Evolutionary conservation across 805 yeast genomes (phyloP).

Genomic region (Ogataea minuta): DNA sequence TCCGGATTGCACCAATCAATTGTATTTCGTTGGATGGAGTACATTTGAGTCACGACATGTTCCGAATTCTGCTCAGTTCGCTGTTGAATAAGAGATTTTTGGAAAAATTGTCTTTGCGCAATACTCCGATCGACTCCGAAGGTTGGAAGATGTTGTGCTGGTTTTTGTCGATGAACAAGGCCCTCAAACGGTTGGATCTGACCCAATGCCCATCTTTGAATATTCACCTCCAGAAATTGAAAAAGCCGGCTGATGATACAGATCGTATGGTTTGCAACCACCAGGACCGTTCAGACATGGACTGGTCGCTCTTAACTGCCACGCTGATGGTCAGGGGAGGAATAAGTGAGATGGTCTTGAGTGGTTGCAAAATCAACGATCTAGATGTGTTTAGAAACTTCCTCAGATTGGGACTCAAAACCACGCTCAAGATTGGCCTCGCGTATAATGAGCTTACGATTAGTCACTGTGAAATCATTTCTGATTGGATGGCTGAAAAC

Average conservation of each 20-base stretch:
- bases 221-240: slow-evolving; percentile 42
- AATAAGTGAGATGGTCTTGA: slow-evolving; percentile 72
- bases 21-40: slow-evolving; percentile 80
- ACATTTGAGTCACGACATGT: slow-evolving; percentile 69
- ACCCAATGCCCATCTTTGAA: slow-evolving; percentile 62
- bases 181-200: slow-evolving; percentile 59
- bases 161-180: slow-evolving; percentile 63
- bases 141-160: slow-evolving; percentile 83
- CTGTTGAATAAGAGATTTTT: slow-evolving; percentile 62
- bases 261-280: slow-evolving; percentile 47
- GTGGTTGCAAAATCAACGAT: slow-evolving; percentile 69
- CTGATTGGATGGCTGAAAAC: slow-evolving; percentile 54
- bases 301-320: slow-evolving; percentile 76
- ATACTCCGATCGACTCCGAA: slow-evolving; percentile 65
- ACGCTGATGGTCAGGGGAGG: slow-evolving; percentile 70
- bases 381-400: slow-evolving; percentile 53
- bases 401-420: slow-evolving; percentile 53
- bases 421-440: slow-evolving; percentile 66
- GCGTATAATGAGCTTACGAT: slow-evolving; percentile 68
- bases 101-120: slow-evolving; percentile 72
- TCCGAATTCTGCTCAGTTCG: slow-evolving; percentile 68
- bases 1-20: slow-evolving; percentile 79
- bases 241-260: slow-evolving; percentile 23
- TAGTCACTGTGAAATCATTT: slow-evolving; percentile 55
- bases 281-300: slow-evolving; percentile 68